phyloP scores from a whole-genome alignment of 345 rosid genomes.

The Melaleuca quinquenervia region DNA sequence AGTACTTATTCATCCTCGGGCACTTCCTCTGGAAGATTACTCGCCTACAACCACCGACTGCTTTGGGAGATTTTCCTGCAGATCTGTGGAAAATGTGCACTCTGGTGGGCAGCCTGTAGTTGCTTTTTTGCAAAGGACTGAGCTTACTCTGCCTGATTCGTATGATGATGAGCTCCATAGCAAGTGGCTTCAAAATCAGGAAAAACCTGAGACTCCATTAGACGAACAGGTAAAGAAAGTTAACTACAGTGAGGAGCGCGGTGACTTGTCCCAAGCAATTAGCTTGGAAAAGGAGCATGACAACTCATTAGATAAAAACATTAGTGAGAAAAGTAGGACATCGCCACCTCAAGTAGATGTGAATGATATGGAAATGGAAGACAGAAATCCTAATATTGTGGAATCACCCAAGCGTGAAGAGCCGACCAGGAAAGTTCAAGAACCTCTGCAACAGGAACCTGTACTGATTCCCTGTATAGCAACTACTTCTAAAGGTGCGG shows the following conservation, averaged over 20 bases:
- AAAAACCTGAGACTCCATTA: slow-evolving; percentile 9
- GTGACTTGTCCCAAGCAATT: neutral
- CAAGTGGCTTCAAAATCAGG: neutral
- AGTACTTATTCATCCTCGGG: slow-evolving; percentile 80
- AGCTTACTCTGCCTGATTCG: slow-evolving; percentile 8
- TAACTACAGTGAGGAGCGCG: neutral
- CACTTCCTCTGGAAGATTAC: slow-evolving; percentile 39
- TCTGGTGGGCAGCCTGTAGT: slow-evolving; percentile 5
- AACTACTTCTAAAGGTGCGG: neutral
- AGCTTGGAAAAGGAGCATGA: neutral
- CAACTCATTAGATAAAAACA: neutral
- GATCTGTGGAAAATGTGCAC: slow-evolving; percentile 7
- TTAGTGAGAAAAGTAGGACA: neutral
- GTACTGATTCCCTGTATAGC: neutral
- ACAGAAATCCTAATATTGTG: slow-evolving; percentile 2
- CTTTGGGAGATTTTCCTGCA: slow-evolving; percentile 5
- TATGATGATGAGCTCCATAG: slow-evolving; percentile 29
- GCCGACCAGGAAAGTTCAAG: slow-evolving; percentile 11
- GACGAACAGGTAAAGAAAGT: slow-evolving; percentile 8
- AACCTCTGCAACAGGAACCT: slow-evolving; percentile 9
- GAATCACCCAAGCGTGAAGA: slow-evolving; percentile 16
- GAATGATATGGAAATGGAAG: neutral
- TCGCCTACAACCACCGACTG: slow-evolving; percentile 9
- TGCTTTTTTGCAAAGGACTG: neutral
- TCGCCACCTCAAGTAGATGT: slow-evolving; percentile 1